These are phyloP conservation scores for Cyclostephanos tholiformis DNA, from an alignment of 108 stramenopile genomes.

Conservation along the genomic window DNA sequence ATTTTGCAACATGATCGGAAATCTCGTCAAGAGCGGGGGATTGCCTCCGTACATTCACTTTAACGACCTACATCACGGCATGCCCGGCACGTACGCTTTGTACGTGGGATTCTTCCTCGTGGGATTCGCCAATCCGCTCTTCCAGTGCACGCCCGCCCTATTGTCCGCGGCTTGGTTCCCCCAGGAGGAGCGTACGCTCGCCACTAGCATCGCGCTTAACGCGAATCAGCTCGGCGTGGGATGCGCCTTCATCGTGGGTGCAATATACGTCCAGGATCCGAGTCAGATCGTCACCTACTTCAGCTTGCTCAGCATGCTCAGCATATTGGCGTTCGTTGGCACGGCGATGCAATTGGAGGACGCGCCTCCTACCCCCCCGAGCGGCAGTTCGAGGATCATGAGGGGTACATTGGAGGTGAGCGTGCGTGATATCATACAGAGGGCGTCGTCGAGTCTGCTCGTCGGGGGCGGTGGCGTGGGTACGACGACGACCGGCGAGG, in stretches of 20 bases:
- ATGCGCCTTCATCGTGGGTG: slow-evolving; percentile 82
- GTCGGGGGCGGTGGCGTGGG: slow-evolving; percentile 21
- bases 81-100: slow-evolving; percentile 62
- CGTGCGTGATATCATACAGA: slow-evolving; percentile 39
- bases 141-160: slow-evolving; percentile 86
- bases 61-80: slow-evolving; percentile 45
- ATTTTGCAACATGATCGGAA: slow-evolving; percentile 77
- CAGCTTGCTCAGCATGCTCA: slow-evolving; percentile 68
- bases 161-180: slow-evolving; percentile 88
- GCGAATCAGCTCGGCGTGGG: slow-evolving; percentile 88
- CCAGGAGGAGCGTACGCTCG: slow-evolving; percentile 82
- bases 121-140: slow-evolving; percentile 82
- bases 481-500: background rate
- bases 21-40: slow-evolving; percentile 80
- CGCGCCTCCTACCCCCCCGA: slow-evolving; percentile 88
- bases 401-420: slow-evolving; percentile 45
- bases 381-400: slow-evolving; percentile 66
- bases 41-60: slow-evolving; percentile 54
- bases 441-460: slow-evolving; percentile 43
- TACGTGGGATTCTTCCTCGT: slow-evolving; percentile 85
- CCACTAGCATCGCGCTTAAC: slow-evolving; percentile 85
- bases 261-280: slow-evolving; percentile 59
- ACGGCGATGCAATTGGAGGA: slow-evolving; percentile 80
- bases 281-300: slow-evolving; percentile 74
- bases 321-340: slow-evolving; percentile 69